phyloP scores from a whole-genome alignment of 208 protist genomes.

The Crithidia mellificae region DNA sequence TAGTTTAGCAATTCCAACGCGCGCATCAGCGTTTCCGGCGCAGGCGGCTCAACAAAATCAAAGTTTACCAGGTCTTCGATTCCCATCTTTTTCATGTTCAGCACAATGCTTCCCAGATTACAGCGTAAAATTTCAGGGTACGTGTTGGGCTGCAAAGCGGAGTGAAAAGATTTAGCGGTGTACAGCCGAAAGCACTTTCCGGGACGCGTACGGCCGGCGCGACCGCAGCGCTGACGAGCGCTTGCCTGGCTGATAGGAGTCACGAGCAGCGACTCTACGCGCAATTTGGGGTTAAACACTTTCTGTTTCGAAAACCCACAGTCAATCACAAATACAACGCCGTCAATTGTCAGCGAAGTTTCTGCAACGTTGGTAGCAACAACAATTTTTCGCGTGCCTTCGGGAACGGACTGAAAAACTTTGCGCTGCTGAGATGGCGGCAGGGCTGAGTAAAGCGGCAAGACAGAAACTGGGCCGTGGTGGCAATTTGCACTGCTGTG shows the following conservation, averaged over 20 bases:
- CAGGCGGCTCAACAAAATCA: constrained; percentile 98
- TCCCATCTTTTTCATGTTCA: constrained; percentile 98
- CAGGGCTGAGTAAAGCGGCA: constrained; percentile 98
- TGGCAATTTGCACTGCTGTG: constrained; percentile 76
- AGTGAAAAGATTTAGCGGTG: constrained; percentile 95
- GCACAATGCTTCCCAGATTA: constrained; percentile 96
- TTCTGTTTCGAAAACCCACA: constrained; percentile 98
- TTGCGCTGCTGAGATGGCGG: constrained; percentile 96
- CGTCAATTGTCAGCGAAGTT: constrained; percentile 99
- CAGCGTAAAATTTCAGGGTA: constrained; percentile 98
- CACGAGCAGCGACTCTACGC: constrained; percentile 97
- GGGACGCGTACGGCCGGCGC: constrained; percentile 94
- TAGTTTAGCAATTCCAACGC: constrained; percentile 96
- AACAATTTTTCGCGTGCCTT: constrained; percentile 94
- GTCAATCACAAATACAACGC: constrained; percentile 98
- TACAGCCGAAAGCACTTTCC: constrained; percentile 98
- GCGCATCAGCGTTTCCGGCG: constrained; percentile 93
- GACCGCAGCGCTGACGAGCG: constrained; percentile 94
- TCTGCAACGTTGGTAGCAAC: constrained; percentile 99
- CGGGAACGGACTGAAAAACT: constrained; percentile 96
- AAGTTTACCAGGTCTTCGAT: constrained; percentile 98
- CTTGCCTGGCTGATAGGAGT: constrained; percentile 97
- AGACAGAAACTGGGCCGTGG: constrained; percentile 84
- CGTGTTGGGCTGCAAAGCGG: constrained; percentile 91
- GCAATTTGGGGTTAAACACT: constrained; percentile 96